Evolutionary conservation across 345 rosid species (phyloP), one percentile per base, ranked within the genome.

Genomic region (Populus simonii): DNA sequence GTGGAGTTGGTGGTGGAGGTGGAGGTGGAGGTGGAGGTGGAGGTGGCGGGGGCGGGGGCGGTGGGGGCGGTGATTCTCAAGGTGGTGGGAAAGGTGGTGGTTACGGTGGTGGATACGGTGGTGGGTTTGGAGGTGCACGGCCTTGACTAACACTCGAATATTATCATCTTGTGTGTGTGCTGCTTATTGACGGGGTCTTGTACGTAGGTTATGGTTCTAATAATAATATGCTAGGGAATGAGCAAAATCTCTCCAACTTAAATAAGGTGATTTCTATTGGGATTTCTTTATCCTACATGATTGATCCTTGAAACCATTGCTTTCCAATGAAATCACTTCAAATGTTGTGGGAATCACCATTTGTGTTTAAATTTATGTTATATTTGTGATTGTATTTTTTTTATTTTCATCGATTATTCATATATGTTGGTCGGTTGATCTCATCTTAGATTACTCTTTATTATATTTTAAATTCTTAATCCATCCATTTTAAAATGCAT

Each of bases 81-180:
- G 57, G n/a, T 51, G 57, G 57, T 6, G n/a, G 57, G 57, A 22
- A 2, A 1, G 55, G 25, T 53, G 63, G n/a, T n/a, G n/a, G n/a
- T n/a, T n/a, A n/a, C n/a, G n/a, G n/a, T n/a, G n/a, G 49, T 1
- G 68, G 76, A 0, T 31, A 31, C 33, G 33, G 33, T 31, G 33
- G 77, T 8, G 79, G 79, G 27, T 31, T 51, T 55, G 76, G 85
- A 61, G 81, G 76, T n/a, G 83, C 81, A 11, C 9, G 17, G 43
- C 81, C 81, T 18, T 80, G 80, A 79, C 20, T 15, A 43, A 11
- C 11, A 35, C 29, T 35, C 10, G 2, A 22, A 57, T 66, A 6
- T 7, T 25, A 66, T 7, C 2, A 66, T 13, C 68, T 27, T 66
- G 22, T 3, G 11, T 33, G 6, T 12, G 31, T 0, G 31, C 9